Conservation (phyloP, 2,329 filamentous ascomycete genomes). For the Fusarium papillatum region DNA sequence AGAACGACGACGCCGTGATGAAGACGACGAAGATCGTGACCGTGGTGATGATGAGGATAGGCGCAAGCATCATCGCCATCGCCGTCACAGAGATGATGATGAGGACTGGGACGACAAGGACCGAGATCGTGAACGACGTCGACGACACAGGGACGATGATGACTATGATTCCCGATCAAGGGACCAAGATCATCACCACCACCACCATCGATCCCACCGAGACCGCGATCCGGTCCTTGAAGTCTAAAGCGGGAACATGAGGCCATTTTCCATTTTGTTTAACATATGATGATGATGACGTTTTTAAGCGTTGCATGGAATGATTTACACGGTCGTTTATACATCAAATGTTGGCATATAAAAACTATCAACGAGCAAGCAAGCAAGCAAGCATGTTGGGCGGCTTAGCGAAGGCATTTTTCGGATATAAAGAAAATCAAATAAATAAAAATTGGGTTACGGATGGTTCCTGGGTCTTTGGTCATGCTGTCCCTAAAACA, state of each 20-base stretch:
- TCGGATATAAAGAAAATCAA: conserved; percentile 27
- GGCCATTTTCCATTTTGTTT: not conserved
- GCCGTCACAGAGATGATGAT: conserved; percentile 42
- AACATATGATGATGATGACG: conserved; percentile 4
- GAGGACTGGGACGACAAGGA: conserved; percentile 52
- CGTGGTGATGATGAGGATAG: conserved; percentile 46
- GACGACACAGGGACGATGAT: conserved; percentile 47
- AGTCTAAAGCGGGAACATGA: conserved; percentile 9
- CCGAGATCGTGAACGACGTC: conserved; percentile 52
- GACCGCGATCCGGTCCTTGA: conserved; percentile 46
- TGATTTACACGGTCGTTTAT: conserved; percentile 22
- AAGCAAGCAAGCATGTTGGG: conserved; percentile 25
- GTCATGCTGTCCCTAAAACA: not conserved
- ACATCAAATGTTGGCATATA: conserved; percentile 22
- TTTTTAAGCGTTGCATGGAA: conserved; percentile 26
- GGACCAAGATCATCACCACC: conserved; percentile 50
- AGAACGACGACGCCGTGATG: conserved; percentile 51
- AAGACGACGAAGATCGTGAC: conserved; percentile 48
- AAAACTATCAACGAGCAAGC: conserved; percentile 15
- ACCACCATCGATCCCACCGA: conserved; percentile 50
- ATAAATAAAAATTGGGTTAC: conserved; percentile 18
- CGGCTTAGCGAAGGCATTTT: conserved; percentile 32
- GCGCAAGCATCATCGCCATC: conserved; percentile 40
- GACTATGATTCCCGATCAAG: conserved; percentile 44
- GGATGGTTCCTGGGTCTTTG: not conserved